Conservation (phyloP, 2,329 filamentous ascomycete genomes). For the Chalaropsis ovoidea region DNA sequence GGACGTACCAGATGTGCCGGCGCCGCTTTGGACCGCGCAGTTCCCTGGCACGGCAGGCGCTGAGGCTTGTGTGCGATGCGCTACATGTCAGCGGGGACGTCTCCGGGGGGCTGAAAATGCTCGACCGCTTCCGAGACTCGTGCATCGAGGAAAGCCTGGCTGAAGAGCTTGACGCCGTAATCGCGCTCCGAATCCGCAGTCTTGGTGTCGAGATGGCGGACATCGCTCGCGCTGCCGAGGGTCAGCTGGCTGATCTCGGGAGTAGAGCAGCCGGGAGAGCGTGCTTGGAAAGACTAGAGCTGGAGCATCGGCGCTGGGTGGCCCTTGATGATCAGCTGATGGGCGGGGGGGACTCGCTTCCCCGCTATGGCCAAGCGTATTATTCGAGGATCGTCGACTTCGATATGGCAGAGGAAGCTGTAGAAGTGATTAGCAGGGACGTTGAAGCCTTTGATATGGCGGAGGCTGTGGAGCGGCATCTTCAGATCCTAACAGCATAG, state of each 20-base stretch:
- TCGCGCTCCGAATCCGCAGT: neutral
- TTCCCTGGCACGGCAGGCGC: neutral
- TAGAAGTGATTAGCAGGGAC: conserved; percentile 1
- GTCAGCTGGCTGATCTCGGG: conserved; percentile 8
- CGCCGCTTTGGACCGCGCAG: conserved; percentile 14
- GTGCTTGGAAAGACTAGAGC: neutral
- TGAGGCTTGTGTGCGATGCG: conserved; percentile 1
- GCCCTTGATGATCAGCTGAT: neutral
- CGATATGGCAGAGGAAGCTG: neutral
- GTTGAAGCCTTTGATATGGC: neutral
- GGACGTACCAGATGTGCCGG: neutral
- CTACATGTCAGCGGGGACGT: neutral
- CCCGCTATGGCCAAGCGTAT: neutral
- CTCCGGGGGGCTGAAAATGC: conserved; percentile 3
- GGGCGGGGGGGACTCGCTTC: neutral
- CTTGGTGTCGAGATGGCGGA: neutral
- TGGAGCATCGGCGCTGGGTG: neutral
- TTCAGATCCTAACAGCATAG: neutral
- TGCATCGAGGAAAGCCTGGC: neutral
- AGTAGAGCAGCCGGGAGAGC: neutral
- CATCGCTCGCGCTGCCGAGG: neutral
- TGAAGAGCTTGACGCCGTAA: neutral
- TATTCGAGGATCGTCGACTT: conserved; percentile 5
- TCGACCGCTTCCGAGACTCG: neutral
- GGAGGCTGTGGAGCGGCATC: conserved; percentile 5